phyloP scores from a whole-genome alignment of 352 stramenopile genomes.

The Pythium plurisporium region DNA sequence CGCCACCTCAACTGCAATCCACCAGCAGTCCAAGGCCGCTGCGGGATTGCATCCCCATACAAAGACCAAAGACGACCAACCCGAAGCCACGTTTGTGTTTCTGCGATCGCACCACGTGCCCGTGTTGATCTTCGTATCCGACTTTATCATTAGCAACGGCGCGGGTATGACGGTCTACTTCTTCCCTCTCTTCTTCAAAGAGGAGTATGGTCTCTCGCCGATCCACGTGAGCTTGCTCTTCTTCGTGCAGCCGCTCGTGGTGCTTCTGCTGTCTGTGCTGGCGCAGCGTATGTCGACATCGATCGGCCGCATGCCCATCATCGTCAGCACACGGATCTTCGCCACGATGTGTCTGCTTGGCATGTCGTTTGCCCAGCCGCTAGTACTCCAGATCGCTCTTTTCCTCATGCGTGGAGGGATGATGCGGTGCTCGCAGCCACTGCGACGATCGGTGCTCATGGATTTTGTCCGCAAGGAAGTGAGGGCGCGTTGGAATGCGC shows the following conservation, averaged over 20 bases:
- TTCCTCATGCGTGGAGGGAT: constrained; percentile 76
- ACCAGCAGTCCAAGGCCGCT: constrained; percentile 2
- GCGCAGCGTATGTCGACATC: constrained; percentile 46
- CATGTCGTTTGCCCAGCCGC: constrained; percentile 61
- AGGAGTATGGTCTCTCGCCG: constrained; percentile 73
- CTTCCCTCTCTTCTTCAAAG: constrained; percentile 85
- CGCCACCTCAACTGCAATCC: not conserved
- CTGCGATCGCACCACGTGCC: constrained; percentile 62
- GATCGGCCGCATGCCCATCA: constrained; percentile 67
- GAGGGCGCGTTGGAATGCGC: constrained; percentile 71
- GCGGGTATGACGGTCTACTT: constrained; percentile 85
- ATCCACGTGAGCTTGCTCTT: constrained; percentile 76
- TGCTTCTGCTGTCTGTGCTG: constrained; percentile 57
- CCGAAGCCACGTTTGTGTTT: constrained; percentile 42
- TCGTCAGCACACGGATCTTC: constrained; percentile 54
- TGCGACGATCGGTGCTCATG: constrained; percentile 80
- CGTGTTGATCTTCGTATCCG: constrained; percentile 64
- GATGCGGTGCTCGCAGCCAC: constrained; percentile 83
- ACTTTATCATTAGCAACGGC: constrained; percentile 86
- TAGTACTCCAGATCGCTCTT: constrained; percentile 55
- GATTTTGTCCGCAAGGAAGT: constrained; percentile 72
- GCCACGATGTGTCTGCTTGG: constrained; percentile 58
- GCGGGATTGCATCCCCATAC: not conserved
- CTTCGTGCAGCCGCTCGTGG: constrained; percentile 58
- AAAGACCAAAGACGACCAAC: not conserved